phyloP scores from a whole-genome alignment of 371 early-diverging fungal species.

The Rhizopus sp. region DNA sequence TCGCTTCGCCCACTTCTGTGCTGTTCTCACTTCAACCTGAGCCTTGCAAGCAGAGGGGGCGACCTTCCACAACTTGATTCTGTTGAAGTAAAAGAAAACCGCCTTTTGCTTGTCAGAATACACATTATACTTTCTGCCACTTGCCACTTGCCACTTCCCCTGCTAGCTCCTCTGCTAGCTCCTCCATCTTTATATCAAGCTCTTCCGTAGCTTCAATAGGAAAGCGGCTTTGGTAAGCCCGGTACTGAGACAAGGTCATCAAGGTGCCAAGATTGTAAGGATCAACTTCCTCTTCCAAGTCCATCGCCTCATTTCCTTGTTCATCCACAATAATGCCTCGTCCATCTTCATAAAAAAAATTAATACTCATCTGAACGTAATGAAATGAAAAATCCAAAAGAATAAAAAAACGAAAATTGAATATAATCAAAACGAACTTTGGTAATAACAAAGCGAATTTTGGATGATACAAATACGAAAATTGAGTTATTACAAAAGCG shows the following conservation, averaged over 20 bases:
- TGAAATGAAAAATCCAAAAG: too few relatives aligned
- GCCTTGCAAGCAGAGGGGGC: constrained; percentile 7
- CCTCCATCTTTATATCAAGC: constrained; percentile 14
- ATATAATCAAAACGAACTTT: constrained; percentile 6
- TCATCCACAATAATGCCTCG: constrained; percentile 14
- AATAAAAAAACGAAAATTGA: constrained; percentile 7
- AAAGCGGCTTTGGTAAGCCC: constrained; percentile 6
- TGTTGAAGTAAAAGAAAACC: constrained; percentile 10
- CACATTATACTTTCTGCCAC: constrained; percentile 6
- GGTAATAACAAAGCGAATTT: constrained; percentile 8
- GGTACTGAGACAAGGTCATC: constrained; percentile 9
- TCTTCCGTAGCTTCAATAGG: constrained; percentile 12
- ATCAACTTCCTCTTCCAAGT: constrained; percentile 12
- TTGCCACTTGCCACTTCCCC: constrained; percentile 1
- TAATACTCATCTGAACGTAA: constrained; percentile 4
- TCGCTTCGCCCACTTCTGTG: constrained; percentile 15
- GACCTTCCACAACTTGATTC: constrained; percentile 9
- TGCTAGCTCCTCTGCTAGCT: constrained; percentile 2
- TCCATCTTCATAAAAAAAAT: too few relatives aligned
- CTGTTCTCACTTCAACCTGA: constrained; percentile 5
- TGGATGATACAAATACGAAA: too few relatives aligned
- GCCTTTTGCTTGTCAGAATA: constrained; percentile 15
- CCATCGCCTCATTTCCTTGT: constrained; percentile 10
- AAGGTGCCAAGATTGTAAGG: constrained; percentile 12
- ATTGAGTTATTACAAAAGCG: too few relatives aligned